Base-by-base conservation (phyloP, 148 eudicot genomes). In the Persicaria tinctoria region DNA sequence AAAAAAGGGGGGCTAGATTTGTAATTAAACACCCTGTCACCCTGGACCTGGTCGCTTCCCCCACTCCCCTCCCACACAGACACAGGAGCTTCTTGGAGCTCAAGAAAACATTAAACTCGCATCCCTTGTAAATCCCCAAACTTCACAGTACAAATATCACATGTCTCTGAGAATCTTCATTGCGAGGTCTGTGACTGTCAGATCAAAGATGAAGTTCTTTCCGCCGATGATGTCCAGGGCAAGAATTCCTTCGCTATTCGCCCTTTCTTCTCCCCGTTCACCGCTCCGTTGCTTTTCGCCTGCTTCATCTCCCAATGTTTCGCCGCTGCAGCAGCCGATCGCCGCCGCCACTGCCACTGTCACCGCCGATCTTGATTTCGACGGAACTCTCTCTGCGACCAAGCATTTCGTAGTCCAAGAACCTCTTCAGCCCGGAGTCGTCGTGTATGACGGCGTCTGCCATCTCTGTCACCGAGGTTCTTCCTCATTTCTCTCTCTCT, bases 381-480 rank as follows among this genome's bases (percentile, higher is more conserved):
- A 49, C 23, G 77, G 68, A 2, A 16, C 54, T 13, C 18, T n/a
- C 10, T 68, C 76, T 18, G 78, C 68, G 3, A 6, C 81, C 6
- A 81, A 77, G 63, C 74, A 79, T 9, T 68, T 70, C 1, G 3
- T 75, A 44, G 41, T 32, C 41, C 87, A 88, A 16, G 49, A 73
- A 74, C 60, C 83, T 68, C 93, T 92, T 23, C 92, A 85, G 85
- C 93, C 90, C 3, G 84, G 97, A 13, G 96, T 92, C 80, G 88
- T 95, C 38, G 53, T 95, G 54, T 95, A 82, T 76, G 98, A 95
- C 79, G 98, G 98, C 51, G 96, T 90, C 47, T 94, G 98, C 59
- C 98, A 88, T 83, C 96, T 94, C 68, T 91, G 98, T 77, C 97
- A 93, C 74, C 51, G 79, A 27, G 97, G 97, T 93, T 76, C 44